phyloP scores from a whole-genome alignment of 805 yeast species.

The Myxozyma monticola region DNA sequence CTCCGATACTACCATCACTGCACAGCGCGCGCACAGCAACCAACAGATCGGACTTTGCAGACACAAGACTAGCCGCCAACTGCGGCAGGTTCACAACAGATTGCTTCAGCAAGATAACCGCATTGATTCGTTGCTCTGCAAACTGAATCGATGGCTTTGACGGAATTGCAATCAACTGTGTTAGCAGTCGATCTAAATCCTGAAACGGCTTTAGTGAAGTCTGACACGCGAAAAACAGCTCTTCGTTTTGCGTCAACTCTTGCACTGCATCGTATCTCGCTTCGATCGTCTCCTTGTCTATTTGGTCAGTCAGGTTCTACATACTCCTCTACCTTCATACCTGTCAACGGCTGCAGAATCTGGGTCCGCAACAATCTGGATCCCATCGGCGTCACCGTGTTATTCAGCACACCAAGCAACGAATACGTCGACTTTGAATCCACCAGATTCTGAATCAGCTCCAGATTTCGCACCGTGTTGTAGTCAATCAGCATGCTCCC shows the following conservation, averaged over 20 bases:
- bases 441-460: slow-evolving; percentile 42
- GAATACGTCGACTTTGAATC: slow-evolving; percentile 38
- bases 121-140: slow-evolving; percentile 45
- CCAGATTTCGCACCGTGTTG: slow-evolving; percentile 43
- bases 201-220: slow-evolving; percentile 36
- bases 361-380: slow-evolving; percentile 44
- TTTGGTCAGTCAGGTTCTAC: background rate
- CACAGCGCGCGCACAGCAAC: slow-evolving; percentile 30
- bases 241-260: slow-evolving; percentile 38
- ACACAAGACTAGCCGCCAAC: slow-evolving; percentile 29
- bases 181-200: slow-evolving; percentile 47
- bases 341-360: slow-evolving; percentile 51
- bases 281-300: slow-evolving; percentile 39
- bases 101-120: slow-evolving; percentile 44
- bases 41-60: slow-evolving; percentile 22
- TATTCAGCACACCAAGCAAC: slow-evolving; percentile 43
- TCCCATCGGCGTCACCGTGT: slow-evolving; percentile 51
- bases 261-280: slow-evolving; percentile 43
- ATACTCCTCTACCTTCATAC: background rate
- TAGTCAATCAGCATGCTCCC: slow-evolving; percentile 48
- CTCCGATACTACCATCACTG: slow-evolving; percentile 35
- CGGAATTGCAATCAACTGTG: slow-evolving; percentile 37
- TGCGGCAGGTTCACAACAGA: slow-evolving; percentile 35
- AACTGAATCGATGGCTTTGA: slow-evolving; percentile 33
- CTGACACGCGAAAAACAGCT: slow-evolving; percentile 29